These are phyloP conservation scores for Carex arenaria DNA, from an alignment of 202 grass and related monocot species.

Conservation along the genomic window DNA sequence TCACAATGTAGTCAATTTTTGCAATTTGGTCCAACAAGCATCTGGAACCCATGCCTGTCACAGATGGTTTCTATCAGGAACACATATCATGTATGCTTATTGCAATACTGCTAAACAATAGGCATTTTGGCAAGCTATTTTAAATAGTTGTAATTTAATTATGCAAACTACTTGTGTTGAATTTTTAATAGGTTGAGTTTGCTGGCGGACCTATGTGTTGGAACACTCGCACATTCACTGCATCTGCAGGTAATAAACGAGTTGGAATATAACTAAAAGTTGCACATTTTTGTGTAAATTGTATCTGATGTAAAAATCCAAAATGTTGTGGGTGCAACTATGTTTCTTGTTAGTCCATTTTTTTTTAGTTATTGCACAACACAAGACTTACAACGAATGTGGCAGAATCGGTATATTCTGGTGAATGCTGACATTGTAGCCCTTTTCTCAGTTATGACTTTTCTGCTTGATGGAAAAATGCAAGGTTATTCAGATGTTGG, in stretches of 20 bases:
- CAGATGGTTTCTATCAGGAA: neutral
- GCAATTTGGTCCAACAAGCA: neutral
- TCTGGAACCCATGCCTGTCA: neutral
- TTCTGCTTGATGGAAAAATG: neutral
- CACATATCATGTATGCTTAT: neutral
- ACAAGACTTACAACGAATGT: neutral
- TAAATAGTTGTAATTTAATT: neutral
- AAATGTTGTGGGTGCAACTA: neutral
- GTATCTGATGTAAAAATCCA: neutral
- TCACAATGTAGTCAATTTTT: neutral
- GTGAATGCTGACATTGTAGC: neutral
- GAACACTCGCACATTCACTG: constrained; percentile 80
- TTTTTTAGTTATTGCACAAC: neutral
- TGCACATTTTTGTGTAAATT: neutral
- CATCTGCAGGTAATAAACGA: constrained; percentile 58
- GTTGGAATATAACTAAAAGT: neutral
- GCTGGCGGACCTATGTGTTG: constrained; percentile 94
- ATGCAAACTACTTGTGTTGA: neutral
- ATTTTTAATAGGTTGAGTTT: constrained; percentile 78
- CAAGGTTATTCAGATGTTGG: neutral
- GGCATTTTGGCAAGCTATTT: neutral
- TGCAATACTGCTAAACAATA: neutral
- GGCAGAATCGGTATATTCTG: neutral
- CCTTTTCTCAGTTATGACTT: neutral
- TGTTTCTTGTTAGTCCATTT: neutral